phyloP scores from a whole-genome alignment of 305 asterid genomes.

The Nicotiana rustica region DNA sequence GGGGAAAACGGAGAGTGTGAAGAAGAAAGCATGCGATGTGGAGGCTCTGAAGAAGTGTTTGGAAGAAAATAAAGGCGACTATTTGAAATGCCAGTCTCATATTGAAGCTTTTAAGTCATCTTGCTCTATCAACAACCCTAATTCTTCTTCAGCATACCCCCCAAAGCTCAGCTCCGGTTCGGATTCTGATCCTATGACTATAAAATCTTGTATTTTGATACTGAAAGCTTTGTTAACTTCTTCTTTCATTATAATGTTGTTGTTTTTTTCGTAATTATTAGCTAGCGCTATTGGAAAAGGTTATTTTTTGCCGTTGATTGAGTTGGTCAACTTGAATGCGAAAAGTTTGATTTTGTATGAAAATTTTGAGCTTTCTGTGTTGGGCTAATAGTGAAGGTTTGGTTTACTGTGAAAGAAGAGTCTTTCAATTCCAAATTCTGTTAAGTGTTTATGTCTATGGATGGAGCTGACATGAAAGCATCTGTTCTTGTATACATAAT shows the following conservation, averaged over 20 bases:
- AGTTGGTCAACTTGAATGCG: slow-evolving; percentile 22
- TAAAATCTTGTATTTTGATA: not conserved
- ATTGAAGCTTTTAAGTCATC: slow-evolving; percentile 65
- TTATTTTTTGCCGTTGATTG: not conserved
- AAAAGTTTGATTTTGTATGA: not conserved
- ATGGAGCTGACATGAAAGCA: not conserved
- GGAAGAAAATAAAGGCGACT: slow-evolving; percentile 70
- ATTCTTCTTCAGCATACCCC: slow-evolving; percentile 41
- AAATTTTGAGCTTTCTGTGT: not conserved
- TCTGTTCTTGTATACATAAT: not conserved
- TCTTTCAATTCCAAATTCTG: not conserved
- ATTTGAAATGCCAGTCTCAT: slow-evolving; percentile 61
- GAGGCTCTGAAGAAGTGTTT: slow-evolving; percentile 35
- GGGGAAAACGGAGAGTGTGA: not conserved
- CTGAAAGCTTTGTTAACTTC: not conserved
- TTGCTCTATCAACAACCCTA: slow-evolving; percentile 56
- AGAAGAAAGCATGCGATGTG: slow-evolving; percentile 32
- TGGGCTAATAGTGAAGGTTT: slow-evolving; percentile 3
- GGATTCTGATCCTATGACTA: not conserved
- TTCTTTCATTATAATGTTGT: not conserved
- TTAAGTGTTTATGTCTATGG: not conserved
- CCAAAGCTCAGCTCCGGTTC: slow-evolving; percentile 33
- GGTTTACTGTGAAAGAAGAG: slow-evolving; percentile 6
- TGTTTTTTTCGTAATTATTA: not conserved
- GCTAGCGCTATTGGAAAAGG: not conserved